phyloP scores from a whole-genome alignment of 345 rosid genomes.

The Jatropha curcas region DNA sequence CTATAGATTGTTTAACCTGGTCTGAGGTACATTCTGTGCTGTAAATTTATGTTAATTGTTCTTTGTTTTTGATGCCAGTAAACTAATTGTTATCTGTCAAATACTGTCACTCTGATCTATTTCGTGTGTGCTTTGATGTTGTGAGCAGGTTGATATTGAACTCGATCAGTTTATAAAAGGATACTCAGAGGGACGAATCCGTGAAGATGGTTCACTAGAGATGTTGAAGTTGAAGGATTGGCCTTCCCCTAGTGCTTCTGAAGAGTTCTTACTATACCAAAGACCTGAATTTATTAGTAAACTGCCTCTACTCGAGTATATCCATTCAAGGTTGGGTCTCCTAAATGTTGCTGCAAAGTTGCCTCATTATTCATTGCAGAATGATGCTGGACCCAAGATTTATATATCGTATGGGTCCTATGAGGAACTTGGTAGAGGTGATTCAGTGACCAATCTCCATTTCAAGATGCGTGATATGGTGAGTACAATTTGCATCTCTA shows the following conservation, averaged over 20 bases:
- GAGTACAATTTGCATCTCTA: constrained; percentile 12
- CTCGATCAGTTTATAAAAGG: constrained; percentile 70
- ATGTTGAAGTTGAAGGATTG: constrained; percentile 89
- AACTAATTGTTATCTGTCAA: constrained; percentile 10
- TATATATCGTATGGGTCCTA: constrained; percentile 68
- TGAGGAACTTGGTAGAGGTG: constrained; percentile 55
- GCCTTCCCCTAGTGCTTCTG: constrained; percentile 92
- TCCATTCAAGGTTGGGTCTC: constrained; percentile 89
- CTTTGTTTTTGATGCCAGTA: background rate
- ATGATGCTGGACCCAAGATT: constrained; percentile 91
- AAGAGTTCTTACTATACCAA: constrained; percentile 84
- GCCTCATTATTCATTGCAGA: constrained; percentile 94
- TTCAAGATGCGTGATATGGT: constrained; percentile 80
- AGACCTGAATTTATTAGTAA: constrained; percentile 84
- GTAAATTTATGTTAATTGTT: constrained; percentile 15
- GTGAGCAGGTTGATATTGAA: constrained; percentile 69
- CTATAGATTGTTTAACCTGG: constrained; percentile 67
- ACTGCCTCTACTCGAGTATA: constrained; percentile 93
- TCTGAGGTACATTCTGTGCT: constrained; percentile 61
- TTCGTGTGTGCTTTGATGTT: constrained; percentile 15
- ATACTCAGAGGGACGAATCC: constrained; percentile 57
- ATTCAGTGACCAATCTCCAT: constrained; percentile 74
- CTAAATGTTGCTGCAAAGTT: constrained; percentile 93
- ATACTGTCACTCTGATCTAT: constrained; percentile 15
- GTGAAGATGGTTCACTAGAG: constrained; percentile 49